Evolutionary conservation across 2,329 filamentous ascomycete genomes (phyloP).

Genomic region (Eutypella sp.): DNA sequence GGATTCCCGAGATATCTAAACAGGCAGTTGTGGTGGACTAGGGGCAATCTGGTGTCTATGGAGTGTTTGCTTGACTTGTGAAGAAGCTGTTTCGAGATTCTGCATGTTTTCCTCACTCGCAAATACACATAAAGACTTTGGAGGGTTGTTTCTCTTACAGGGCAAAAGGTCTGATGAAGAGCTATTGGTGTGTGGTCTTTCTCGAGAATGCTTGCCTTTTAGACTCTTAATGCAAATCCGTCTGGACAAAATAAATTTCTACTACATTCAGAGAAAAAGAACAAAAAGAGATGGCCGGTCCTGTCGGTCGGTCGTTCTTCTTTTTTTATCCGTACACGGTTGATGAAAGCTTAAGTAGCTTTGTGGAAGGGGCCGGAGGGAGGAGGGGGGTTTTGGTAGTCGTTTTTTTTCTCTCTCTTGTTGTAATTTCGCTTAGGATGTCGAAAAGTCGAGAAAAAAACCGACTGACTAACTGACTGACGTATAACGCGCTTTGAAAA

Average conservation of each 20-base stretch:
- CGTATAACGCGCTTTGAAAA: no score
- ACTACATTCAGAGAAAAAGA: constrained; percentile 21
- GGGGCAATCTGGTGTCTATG: constrained; percentile 56
- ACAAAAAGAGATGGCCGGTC: no score
- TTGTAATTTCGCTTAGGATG: no score
- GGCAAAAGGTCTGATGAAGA: constrained; percentile 34
- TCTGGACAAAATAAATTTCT: constrained; percentile 53
- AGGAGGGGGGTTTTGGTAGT: no score
- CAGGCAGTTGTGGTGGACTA: constrained; percentile 39
- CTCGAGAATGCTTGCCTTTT: constrained; percentile 44
- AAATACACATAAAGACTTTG: constrained; percentile 37
- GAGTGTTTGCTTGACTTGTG: constrained; percentile 57
- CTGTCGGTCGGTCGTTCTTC: no score
- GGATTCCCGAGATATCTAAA: constrained; percentile 36
- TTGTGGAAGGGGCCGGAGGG: no score
- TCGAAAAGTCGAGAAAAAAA: no score
- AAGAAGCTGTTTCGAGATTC: constrained; percentile 39
- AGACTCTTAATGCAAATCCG: constrained; percentile 52
- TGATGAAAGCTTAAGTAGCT: no score
- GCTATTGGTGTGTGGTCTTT: constrained; percentile 45
- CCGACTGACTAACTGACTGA: no score
- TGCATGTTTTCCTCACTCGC: constrained; percentile 49
- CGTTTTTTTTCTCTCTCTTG: no score
- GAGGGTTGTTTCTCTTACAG: constrained; percentile 26
- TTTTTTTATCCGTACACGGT: no score